Base-by-base conservation (phyloP, 768 basidiomycete genomes). In the Clitopilus passeckerianus region DNA sequence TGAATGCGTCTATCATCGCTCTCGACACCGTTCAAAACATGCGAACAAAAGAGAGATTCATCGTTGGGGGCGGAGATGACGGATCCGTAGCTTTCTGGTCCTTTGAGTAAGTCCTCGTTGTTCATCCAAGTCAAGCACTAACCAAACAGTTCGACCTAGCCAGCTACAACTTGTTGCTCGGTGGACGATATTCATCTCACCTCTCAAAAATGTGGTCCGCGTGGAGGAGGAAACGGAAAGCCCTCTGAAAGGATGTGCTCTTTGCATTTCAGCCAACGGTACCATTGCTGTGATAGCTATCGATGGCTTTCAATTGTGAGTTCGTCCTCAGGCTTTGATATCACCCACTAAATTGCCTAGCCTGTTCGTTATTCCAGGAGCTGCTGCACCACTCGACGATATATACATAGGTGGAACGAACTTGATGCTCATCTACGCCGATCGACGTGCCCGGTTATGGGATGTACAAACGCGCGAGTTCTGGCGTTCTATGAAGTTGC, bases 401-500 rank as follows among this genome's bases (percentile, higher is more conserved):
- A 70, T 96, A 15, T 91, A 84, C 65, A 70, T 91, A 7, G 78
- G 84, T 10, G 86, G 80, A 15, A 81, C 88, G 57, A 87, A 91
- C 59, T 70, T 97, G 27, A 67, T 97, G 56, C 73, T 95, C 6
- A 71, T 89, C 1, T 98, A 98, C 70, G 77, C 77, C 2, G 86
- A 91, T 61, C 86, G 83, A 1, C 83, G 87, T 57, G 91, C 90
- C 1, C 79, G 97, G 43, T 72, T 95, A 1, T 99, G 97, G 94
- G 92, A 98, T 65, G 75, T 87, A 15, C 83, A 85, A 61, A 89
- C 87, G 0, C 81, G 82, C 59, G 95, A 97, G 65, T 89, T 98
- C 64, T 83, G 93, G 80, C 76, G 96, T 54, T 91, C 93, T 0
- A 91, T 91, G 82, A 80, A 80, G 5, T 64, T 77, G 7, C 88